Conservation (phyloP, 768 basidiomycete genomes). For the Lentinula sp. region DNA sequence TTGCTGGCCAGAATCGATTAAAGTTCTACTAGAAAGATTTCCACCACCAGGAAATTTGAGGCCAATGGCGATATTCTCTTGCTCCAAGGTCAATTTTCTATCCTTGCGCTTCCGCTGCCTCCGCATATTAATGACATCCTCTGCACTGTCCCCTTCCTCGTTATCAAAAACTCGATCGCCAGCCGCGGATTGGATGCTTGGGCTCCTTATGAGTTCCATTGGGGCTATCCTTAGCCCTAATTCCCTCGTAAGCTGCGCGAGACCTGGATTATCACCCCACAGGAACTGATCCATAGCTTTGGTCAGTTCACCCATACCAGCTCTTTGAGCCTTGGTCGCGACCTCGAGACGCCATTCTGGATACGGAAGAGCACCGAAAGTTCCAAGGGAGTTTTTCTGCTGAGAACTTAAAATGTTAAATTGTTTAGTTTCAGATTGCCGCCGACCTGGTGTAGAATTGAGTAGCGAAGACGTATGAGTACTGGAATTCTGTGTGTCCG, state of each 20-base stretch:
- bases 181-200: not conserved
- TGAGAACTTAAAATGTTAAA: not conserved
- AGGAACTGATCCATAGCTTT: constrained; percentile 46
- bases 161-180: not conserved
- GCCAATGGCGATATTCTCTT: constrained; percentile 8
- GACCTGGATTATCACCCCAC: constrained; percentile 19
- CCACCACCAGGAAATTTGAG: not conserved
- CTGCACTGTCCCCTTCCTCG: constrained; percentile 9
- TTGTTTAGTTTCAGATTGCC: not conserved
- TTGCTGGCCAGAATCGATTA: not conserved
- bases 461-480: not conserved
- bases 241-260: constrained; percentile 4
- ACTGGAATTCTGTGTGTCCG: not conserved
- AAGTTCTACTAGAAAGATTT: constrained; percentile 12
- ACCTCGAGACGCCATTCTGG: constrained; percentile 61
- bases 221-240: not conserved
- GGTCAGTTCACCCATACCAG: constrained; percentile 54
- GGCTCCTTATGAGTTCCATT: constrained; percentile 8
- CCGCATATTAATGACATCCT: constrained; percentile 14
- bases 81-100: constrained; percentile 14
- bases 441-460: not conserved
- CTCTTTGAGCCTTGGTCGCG: constrained; percentile 43
- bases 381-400: not conserved
- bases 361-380: constrained; percentile 43
- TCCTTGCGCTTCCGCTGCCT: constrained; percentile 11